Conservation (phyloP, 208 protist species). For the Angomonas desouzai region DNA sequence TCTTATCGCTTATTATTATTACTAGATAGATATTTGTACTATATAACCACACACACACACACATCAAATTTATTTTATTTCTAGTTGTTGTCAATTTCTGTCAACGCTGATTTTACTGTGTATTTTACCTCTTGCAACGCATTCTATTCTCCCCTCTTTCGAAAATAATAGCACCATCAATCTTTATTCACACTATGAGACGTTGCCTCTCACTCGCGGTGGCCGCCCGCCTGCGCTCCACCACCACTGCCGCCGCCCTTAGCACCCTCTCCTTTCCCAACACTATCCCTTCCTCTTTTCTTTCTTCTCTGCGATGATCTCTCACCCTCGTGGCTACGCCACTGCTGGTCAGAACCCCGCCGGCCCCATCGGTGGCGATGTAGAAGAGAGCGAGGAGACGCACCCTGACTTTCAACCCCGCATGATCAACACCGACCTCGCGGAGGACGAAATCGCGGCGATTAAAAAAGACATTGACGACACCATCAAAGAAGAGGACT, state of each 20-base stretch:
- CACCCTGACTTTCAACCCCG: slow-evolving; percentile 87
- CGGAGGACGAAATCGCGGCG: slow-evolving; percentile 72
- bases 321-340: too few species aligned
- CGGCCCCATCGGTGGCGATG: slow-evolving; percentile 33
- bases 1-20: not conserved
- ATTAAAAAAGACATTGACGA: slow-evolving; percentile 89
- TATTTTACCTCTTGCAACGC: not conserved
- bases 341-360: too few species aligned
- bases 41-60: not conserved
- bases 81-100: too few species aligned
- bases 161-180: too few species aligned
- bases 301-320: too few species aligned
- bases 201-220: too few species aligned
- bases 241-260: too few species aligned
- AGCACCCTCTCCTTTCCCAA: too few species aligned
- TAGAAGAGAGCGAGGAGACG: slow-evolving; percentile 69
- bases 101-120: not conserved
- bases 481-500: slow-evolving; percentile 83
- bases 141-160: not conserved
- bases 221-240: not conserved
- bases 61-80: not conserved
- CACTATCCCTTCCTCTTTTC: too few species aligned
- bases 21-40: slow-evolving; percentile 6
- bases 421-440: slow-evolving; percentile 55
- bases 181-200: too few species aligned